Evolutionary conservation across 2,329 filamentous ascomycete genomes (phyloP).

Genomic region (Fusarium buharicum): DNA sequence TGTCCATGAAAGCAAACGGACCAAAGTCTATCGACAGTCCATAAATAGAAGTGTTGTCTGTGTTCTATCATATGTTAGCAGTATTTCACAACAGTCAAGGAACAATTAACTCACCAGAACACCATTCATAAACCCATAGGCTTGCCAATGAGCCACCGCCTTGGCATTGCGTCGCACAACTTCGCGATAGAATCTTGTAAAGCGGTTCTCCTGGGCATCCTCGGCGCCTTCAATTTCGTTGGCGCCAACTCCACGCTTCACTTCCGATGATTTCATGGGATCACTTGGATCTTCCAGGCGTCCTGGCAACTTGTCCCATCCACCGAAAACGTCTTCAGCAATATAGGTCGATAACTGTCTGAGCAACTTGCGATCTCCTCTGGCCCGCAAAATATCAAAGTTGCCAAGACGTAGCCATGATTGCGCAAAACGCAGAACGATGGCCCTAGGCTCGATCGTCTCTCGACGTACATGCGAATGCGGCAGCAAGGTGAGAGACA

Average conservation of each 20-base stretch:
- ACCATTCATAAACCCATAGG: slow-evolving; percentile 99
- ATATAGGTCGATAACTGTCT: slow-evolving; percentile 82
- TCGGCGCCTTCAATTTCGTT: slow-evolving; percentile 73
- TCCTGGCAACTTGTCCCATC: slow-evolving; percentile 85
- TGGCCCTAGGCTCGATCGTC: slow-evolving; percentile 86
- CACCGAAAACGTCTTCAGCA: slow-evolving; percentile 85
- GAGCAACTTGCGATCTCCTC: slow-evolving; percentile 80
- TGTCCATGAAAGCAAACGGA: slow-evolving; percentile 97
- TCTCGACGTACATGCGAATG: slow-evolving; percentile 80
- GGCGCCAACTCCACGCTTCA: slow-evolving; percentile 63
- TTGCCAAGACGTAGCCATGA: slow-evolving; percentile 94
- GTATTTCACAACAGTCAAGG: not conserved
- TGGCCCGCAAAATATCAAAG: slow-evolving; percentile 88
- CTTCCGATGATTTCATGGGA: slow-evolving; percentile 55
- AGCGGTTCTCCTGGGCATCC: slow-evolving; percentile 82
- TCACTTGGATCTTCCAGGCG: slow-evolving; percentile 63
- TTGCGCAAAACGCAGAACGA: slow-evolving; percentile 91
- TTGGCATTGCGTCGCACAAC: slow-evolving; percentile 85
- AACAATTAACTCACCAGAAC: slow-evolving; percentile 66
- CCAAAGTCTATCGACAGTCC: slow-evolving; percentile 94
- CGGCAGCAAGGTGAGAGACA: slow-evolving; percentile 82
- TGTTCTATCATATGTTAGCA: slow-evolving; percentile 67
- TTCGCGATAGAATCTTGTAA: slow-evolving; percentile 86
- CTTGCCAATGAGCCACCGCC: slow-evolving; percentile 94
- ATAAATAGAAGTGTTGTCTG: slow-evolving; percentile 93